Evolutionary conservation across 1,139 yeast genomes (phyloP).

Genomic region (Hyphopichia wangnamkhiaoensis): DNA sequence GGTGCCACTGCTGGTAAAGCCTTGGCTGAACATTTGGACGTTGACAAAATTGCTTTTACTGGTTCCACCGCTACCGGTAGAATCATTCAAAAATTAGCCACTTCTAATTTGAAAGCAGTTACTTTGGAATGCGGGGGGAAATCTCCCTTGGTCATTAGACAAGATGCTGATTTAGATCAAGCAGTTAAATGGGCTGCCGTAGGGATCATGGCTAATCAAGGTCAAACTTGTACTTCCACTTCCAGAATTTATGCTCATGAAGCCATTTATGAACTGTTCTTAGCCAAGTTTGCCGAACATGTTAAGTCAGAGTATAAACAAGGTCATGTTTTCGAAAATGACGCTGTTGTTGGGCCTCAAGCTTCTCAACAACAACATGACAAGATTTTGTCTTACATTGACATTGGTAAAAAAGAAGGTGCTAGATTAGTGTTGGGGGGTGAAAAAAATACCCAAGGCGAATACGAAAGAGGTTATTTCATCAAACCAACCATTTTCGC

Average conservation of each 20-base stretch:
- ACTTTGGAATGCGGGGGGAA: conserved; percentile 96
- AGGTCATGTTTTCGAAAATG: conserved; percentile 58
- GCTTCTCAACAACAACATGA: conserved; percentile 70
- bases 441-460: conserved; percentile 38
- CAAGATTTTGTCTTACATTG: conserved; percentile 52
- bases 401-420: conserved; percentile 57
- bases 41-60: conserved; percentile 70
- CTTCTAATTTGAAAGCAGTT: conserved; percentile 63
- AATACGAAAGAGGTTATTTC: conserved; percentile 45
- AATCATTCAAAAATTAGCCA: conserved; percentile 59
- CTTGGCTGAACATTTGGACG: conserved; percentile 54
- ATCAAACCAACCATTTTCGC: conserved; percentile 57
- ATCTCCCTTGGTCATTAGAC: conserved; percentile 71
- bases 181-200: conserved; percentile 85
- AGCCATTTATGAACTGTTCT: conserved; percentile 48
- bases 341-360: conserved; percentile 75
- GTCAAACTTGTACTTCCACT: conserved; percentile 50
- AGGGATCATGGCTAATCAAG: conserved; percentile 79
- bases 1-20: conserved; percentile 61
- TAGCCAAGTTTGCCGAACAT: conserved; percentile 38
- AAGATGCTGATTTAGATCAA: conserved; percentile 73
- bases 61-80: conserved; percentile 65
- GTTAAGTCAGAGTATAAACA: conserved; percentile 50
- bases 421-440: conserved; percentile 53
- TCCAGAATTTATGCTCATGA: conserved; percentile 49